Conservation (phyloP, 495 filamentous ascomycete genomes). For the Penicillium taxi region DNA sequence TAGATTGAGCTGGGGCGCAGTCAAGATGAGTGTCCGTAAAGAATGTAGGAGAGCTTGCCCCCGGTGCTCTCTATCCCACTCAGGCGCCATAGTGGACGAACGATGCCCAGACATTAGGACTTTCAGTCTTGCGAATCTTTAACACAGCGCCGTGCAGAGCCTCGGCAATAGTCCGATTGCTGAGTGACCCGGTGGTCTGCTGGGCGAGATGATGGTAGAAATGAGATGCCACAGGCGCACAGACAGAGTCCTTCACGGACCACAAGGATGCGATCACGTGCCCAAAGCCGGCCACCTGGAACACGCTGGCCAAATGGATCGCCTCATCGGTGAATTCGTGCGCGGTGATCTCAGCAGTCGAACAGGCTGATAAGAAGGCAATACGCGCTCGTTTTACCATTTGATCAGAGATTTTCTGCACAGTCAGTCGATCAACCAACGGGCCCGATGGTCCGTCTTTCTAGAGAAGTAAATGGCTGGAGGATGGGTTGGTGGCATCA, state of each 20-base stretch:
- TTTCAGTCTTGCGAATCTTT: too few species aligned
- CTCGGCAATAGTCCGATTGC: background rate
- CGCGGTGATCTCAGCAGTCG: background rate
- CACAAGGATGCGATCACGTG: background rate
- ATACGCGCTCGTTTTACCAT: background rate
- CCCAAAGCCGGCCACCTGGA: background rate
- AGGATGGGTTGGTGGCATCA: slow-evolving; percentile 11
- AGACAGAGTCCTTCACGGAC: background rate
- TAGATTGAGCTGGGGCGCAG: too few species aligned
- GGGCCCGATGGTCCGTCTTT: background rate
- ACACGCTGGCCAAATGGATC: slow-evolving; percentile 1
- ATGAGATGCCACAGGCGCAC: background rate
- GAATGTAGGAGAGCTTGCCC: too few species aligned
- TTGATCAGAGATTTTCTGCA: background rate
- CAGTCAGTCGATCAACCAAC: background rate
- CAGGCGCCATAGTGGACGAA: background rate
- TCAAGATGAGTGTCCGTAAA: too few species aligned
- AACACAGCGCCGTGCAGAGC: background rate
- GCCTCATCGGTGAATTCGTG: background rate
- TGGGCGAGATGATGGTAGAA: too few species aligned
- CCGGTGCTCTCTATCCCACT: too few species aligned
- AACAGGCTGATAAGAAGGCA: background rate
- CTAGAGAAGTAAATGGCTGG: slow-evolving; percentile 16
- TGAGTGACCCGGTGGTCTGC: too few species aligned
- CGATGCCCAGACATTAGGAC: background rate